Evolutionary conservation across 345 rosid species (phyloP).

Genomic region (Cardamine chenopodiifolia): DNA sequence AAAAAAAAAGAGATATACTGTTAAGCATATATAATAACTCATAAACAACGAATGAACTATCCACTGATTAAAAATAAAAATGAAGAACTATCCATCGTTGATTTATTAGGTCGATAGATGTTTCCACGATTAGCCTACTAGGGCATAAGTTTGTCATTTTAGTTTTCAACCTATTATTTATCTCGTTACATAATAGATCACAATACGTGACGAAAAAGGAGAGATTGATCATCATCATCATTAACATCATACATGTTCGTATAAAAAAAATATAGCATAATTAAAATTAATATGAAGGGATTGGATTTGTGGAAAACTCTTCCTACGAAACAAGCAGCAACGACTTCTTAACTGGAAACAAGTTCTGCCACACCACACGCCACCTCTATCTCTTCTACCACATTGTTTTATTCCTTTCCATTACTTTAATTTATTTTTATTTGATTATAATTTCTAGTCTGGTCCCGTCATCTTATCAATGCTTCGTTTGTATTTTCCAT

Average conservation of each 20-base stretch:
- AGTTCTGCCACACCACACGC: slow-evolving; percentile 3
- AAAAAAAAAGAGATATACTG: background rate
- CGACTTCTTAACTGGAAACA: slow-evolving; percentile 15
- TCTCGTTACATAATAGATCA: background rate
- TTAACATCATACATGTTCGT: background rate
- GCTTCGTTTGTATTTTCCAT: background rate
- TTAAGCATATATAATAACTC: too few species aligned
- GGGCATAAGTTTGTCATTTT: background rate
- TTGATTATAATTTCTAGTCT: background rate
- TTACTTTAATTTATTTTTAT: background rate
- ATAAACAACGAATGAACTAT: too few species aligned
- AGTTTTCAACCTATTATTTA: background rate
- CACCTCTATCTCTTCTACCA: slow-evolving; percentile 19
- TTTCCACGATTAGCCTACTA: background rate
- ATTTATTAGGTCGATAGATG: background rate
- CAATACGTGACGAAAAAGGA: background rate
- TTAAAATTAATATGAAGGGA: background rate
- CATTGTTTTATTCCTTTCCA: slow-evolving; percentile 5
- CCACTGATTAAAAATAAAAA: too few species aligned
- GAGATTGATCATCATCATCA: background rate
- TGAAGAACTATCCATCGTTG: background rate
- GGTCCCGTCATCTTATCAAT: background rate
- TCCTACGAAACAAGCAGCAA: background rate
- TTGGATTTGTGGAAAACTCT: background rate
- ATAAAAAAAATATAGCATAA: background rate